phyloP scores from a whole-genome alignment of 139 green algal species.

The Pleodorina starrii region DNA sequence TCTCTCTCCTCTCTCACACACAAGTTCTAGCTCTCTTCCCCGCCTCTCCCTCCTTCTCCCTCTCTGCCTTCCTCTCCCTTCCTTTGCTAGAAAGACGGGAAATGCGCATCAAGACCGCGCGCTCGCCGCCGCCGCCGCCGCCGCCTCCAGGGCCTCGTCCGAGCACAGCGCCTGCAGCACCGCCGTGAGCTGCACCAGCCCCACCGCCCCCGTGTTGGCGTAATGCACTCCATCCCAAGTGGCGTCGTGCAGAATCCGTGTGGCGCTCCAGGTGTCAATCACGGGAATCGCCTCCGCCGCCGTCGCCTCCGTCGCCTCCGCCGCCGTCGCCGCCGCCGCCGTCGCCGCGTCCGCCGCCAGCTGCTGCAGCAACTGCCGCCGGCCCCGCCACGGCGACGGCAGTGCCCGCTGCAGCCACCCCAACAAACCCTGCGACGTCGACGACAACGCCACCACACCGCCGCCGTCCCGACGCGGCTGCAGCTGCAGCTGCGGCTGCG shows the following conservation, averaged over 20 bases:
- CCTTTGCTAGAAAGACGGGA: too few species aligned
- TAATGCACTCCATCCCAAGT: constrained; percentile 45
- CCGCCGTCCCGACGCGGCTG: too few species aligned
- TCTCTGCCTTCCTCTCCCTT: too few species aligned
- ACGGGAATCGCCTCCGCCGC: background rate
- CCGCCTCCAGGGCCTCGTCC: background rate
- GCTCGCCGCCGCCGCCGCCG: too few species aligned
- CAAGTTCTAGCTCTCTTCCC: too few species aligned
- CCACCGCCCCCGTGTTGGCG: constrained; percentile 14
- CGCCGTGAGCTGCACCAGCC: background rate
- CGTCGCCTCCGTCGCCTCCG: background rate
- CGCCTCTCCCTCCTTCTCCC: too few species aligned
- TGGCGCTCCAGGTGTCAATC: constrained; percentile 25
- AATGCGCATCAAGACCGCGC: too few species aligned
- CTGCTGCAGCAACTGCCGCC: background rate
- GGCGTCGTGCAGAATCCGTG: constrained; percentile 13
- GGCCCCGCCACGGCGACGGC: background rate
- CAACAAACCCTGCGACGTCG: background rate
- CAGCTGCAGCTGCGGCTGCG: too few species aligned
- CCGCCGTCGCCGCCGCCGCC: background rate
- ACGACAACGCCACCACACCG: too few species aligned
- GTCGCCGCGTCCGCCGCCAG: background rate
- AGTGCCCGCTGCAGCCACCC: background rate
- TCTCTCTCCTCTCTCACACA: too few species aligned
- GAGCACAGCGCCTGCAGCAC: constrained; percentile 39